A percentile compares a stretch with the other conserved stretches of the same genome.
These are phyloP conservation scores for Aechmea fasciata DNA, from an alignment of 176 grass and related monocot genomes.

Conservation along the genomic window DNA sequence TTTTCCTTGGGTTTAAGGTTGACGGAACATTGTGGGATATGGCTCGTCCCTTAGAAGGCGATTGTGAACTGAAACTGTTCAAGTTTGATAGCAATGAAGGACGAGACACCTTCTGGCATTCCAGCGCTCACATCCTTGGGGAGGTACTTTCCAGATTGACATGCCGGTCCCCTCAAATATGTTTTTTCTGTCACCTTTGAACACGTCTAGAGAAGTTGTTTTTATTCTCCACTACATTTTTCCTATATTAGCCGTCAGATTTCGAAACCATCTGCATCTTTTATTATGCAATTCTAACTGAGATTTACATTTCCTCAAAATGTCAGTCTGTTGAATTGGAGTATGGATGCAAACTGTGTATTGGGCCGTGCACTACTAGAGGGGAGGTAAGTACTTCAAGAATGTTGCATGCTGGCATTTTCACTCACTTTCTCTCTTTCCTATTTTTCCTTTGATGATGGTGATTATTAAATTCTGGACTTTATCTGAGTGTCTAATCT, in stretches of 20 bases:
- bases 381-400: slow-evolving; percentile 57
- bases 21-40: slow-evolving; percentile 90
- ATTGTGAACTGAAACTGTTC: slow-evolving; percentile 76
- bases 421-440: not conserved
- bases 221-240: not conserved
- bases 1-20: slow-evolving; percentile 23
- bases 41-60: slow-evolving; percentile 73
- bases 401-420: not conserved
- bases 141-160: slow-evolving; percentile 38
- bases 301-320: not conserved
- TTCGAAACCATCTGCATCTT: not conserved
- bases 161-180: not conserved
- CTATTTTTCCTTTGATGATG: not conserved
- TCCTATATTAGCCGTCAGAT: slow-evolving; percentile 1
- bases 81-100: slow-evolving; percentile 91
- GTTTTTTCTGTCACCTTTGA: not conserved
- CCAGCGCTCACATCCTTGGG: slow-evolving; percentile 97
- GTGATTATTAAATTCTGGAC: no score
- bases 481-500: no score
- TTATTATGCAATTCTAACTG: not conserved
- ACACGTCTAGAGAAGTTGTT: not conserved
- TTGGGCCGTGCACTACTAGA: slow-evolving; percentile 97
- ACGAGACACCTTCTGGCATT: slow-evolving; percentile 96
- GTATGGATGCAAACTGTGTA: slow-evolving; percentile 95
- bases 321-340: slow-evolving; percentile 70